Conservation (phyloP, 306 rosid species). For the Quercus dentata region DNA sequence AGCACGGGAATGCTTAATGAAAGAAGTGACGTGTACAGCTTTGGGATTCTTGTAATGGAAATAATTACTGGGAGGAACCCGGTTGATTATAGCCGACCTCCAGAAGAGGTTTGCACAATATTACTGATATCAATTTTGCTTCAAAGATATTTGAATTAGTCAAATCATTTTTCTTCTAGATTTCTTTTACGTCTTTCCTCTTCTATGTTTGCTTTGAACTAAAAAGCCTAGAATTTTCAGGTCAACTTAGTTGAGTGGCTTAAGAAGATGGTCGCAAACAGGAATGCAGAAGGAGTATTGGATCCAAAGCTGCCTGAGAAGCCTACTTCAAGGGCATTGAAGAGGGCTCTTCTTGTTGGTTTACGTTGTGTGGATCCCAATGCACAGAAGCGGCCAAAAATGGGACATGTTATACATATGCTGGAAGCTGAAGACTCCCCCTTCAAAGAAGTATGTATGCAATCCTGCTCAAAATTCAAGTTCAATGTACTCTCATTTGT, state of each 20-base stretch:
- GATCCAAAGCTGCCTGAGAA: conserved; percentile 81
- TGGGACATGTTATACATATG: conserved; percentile 93
- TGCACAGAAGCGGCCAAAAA: conserved; percentile 77
- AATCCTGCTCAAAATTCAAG: conserved; percentile 19
- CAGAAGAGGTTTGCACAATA: conserved; percentile 62
- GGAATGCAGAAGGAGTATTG: conserved; percentile 76
- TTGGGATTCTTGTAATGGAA: conserved; percentile 92
- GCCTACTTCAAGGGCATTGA: conserved; percentile 71
- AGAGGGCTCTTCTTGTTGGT: conserved; percentile 85
- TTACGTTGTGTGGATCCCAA: conserved; percentile 82
- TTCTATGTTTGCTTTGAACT: conserved; percentile 5
- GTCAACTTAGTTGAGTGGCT: conserved; percentile 89
- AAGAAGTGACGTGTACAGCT: conserved; percentile 80
- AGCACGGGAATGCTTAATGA: conserved; percentile 93
- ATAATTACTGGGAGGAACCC: conserved; percentile 89
- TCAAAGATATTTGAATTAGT: neutral
- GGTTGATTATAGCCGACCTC: conserved; percentile 71
- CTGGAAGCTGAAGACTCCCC: conserved; percentile 87
- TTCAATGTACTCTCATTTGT: neutral
- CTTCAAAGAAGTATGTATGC: conserved; percentile 60
- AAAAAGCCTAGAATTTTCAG: conserved; percentile 38
- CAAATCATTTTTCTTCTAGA: neutral
- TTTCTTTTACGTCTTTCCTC: neutral
- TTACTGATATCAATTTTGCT: conserved; percentile 4
- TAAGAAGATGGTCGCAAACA: conserved; percentile 75